Evolutionary conservation across 2,329 filamentous ascomycete species (phyloP).

Genomic region (Colletotrichum brevisporum): DNA sequence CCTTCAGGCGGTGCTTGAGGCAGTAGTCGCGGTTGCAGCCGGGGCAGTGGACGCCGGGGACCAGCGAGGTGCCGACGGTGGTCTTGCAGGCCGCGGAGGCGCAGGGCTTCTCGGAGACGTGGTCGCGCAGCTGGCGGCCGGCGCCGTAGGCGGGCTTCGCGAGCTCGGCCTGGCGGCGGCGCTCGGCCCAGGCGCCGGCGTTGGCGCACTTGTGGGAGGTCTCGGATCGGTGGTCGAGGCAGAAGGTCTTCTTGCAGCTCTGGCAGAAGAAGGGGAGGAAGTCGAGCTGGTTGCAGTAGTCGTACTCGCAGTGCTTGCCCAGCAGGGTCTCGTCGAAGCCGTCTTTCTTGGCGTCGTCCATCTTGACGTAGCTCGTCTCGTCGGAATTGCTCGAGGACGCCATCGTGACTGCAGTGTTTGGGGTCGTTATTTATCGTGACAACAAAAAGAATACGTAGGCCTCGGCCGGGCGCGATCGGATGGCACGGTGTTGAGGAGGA

Average conservation of each 20-base stretch:
- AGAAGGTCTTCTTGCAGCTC: constrained; percentile 87
- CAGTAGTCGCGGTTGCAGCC: constrained; percentile 82
- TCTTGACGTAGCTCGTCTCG: constrained; percentile 75
- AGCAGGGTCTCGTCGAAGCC: constrained; percentile 84
- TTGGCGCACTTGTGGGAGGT: constrained; percentile 79
- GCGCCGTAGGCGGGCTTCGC: constrained; percentile 68
- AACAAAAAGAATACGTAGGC: constrained; percentile 9
- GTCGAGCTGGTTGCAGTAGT: constrained; percentile 94
- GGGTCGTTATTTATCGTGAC: constrained; percentile 25
- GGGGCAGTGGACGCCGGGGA: constrained; percentile 78
- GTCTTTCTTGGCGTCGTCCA: constrained; percentile 66
- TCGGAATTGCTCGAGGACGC: constrained; percentile 64
- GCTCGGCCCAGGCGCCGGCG: constrained; percentile 73
- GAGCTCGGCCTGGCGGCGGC: constrained; percentile 68
- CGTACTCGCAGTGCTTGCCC: constrained; percentile 90
- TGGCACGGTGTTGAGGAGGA: background rate
- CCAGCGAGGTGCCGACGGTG: constrained; percentile 76
- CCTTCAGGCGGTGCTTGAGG: constrained; percentile 80
- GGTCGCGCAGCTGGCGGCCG: constrained; percentile 67
- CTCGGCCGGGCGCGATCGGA: constrained; percentile 4
- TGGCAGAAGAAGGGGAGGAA: constrained; percentile 96
- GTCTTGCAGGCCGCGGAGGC: constrained; percentile 77
- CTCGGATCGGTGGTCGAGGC: constrained; percentile 94
- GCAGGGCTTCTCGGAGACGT: constrained; percentile 76
- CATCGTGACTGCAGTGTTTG: constrained; percentile 56